These are phyloP conservation scores for Fusarium penzigii DNA, from an alignment of 2,329 filamentous ascomycete species.

Conservation along the genomic window DNA sequence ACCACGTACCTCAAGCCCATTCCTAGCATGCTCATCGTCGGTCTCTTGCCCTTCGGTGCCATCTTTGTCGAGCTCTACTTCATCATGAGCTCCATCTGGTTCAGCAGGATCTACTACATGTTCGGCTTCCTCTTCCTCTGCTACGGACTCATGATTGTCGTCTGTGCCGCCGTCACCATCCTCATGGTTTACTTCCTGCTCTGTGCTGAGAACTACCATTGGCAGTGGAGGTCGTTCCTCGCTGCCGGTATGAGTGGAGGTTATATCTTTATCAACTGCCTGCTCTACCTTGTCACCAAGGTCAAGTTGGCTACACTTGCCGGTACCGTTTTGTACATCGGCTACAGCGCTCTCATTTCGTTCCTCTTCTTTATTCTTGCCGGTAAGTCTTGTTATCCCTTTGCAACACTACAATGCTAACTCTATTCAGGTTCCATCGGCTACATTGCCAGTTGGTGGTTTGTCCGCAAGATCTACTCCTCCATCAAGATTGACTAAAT, in stretches of 20 bases:
- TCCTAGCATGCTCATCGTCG: constrained; percentile 89
- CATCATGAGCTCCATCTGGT: constrained; percentile 99
- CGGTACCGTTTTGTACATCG: constrained; percentile 87
- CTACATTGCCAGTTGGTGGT: constrained; percentile 92
- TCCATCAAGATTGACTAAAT: constrained; percentile 96
- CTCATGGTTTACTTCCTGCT: constrained; percentile 95
- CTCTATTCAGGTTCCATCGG: constrained; percentile 77
- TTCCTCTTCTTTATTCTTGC: constrained; percentile 93
- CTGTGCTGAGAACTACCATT: constrained; percentile 96
- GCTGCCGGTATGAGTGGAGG: constrained; percentile 86
- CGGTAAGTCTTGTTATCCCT: constrained; percentile 59
- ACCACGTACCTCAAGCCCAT: constrained; percentile 82
- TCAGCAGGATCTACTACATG: constrained; percentile 99
- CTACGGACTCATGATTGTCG: constrained; percentile 96
- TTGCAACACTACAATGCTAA: constrained; percentile 13
- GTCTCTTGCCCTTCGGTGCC: constrained; percentile 89
- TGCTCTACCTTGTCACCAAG: constrained; percentile 89
- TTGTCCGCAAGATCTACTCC: constrained; percentile 88
- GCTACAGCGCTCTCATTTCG: constrained; percentile 86
- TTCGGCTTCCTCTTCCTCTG: constrained; percentile 98
- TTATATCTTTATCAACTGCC: constrained; percentile 89
- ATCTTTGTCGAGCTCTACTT: constrained; percentile 99
- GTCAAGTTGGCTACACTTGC: constrained; percentile 82
- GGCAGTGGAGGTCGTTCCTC: constrained; percentile 96
- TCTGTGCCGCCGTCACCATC: constrained; percentile 87